These are phyloP conservation scores for Amylostereum areolatum DNA, from an alignment of 1,284 basidiomycete species.

Conservation along the genomic window DNA sequence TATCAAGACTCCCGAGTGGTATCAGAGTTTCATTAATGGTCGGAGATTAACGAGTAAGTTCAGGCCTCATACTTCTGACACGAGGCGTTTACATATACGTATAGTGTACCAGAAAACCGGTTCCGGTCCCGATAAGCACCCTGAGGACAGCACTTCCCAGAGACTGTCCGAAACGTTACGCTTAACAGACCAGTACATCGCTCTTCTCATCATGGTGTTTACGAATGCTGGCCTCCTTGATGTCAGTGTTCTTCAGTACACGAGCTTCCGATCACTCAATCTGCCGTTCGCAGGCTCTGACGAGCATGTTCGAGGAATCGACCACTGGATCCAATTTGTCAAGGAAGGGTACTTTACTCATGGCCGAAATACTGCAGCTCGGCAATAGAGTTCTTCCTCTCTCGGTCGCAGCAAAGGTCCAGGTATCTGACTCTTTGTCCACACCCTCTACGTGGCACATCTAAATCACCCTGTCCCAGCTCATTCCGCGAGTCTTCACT, in stretches of 20 bases:
- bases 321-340: constrained; percentile 64
- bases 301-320: constrained; percentile 76
- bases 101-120: constrained; percentile 58
- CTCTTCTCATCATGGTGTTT: constrained; percentile 83
- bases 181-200: constrained; percentile 90
- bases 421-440: constrained; percentile 41
- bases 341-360: constrained; percentile 86
- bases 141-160: constrained; percentile 27
- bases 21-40: constrained; percentile 84
- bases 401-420: constrained; percentile 75
- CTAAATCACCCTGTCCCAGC: constrained; percentile 33
- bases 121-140: constrained; percentile 31
- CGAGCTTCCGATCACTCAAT: not conserved
- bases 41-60: constrained; percentile 76
- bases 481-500: constrained; percentile 82
- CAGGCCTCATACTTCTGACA: constrained; percentile 1
- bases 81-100: constrained; percentile 1
- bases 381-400: constrained; percentile 88
- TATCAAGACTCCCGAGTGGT: constrained; percentile 87
- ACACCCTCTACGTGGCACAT: not conserved
- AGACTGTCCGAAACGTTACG: constrained; percentile 62
- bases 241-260: constrained; percentile 37
- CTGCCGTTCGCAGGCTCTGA: constrained; percentile 58
- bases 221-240: constrained; percentile 85
- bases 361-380: constrained; percentile 87